Conservation (phyloP, 805 yeast genomes). For the Saccharomycopsis malanga region DNA sequence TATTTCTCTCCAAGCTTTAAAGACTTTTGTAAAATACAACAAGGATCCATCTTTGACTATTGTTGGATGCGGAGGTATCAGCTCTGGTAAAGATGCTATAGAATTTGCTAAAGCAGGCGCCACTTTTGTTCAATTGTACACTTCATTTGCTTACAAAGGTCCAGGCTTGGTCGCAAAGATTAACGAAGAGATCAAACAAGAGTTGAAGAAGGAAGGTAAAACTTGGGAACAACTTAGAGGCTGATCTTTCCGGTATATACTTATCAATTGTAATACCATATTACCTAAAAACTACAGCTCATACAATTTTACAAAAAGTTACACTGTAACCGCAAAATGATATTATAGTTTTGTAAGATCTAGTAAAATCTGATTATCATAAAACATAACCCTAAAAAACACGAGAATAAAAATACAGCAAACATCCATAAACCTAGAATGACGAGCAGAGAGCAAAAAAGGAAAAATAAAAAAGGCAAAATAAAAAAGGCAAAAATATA, state of each 20-base stretch:
- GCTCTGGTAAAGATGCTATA: constrained; percentile 79
- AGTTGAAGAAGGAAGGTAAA: constrained; percentile 64
- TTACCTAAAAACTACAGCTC: no score
- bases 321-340: no score
- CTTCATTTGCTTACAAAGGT: constrained; percentile 88
- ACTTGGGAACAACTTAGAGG: constrained; percentile 82
- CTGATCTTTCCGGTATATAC: no score
- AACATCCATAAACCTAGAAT: no score
- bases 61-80: constrained; percentile 92
- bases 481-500: neutral
- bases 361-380: no score
- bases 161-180: constrained; percentile 71
- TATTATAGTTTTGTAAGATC: no score
- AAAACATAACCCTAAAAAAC: neutral
- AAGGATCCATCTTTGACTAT: constrained; percentile 61
- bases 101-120: constrained; percentile 95
- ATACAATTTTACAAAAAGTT: no score
- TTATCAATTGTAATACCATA: no score
- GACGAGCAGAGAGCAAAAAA: neutral
- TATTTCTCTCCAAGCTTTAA: constrained; percentile 62
- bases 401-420: neutral
- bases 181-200: constrained; percentile 50
- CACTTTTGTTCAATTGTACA: constrained; percentile 76
- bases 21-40: constrained; percentile 63
- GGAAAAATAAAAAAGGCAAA: neutral